These are phyloP conservation scores for Hagleromyces aurorensis DNA, from an alignment of 805 yeast species.

Conservation along the genomic window DNA sequence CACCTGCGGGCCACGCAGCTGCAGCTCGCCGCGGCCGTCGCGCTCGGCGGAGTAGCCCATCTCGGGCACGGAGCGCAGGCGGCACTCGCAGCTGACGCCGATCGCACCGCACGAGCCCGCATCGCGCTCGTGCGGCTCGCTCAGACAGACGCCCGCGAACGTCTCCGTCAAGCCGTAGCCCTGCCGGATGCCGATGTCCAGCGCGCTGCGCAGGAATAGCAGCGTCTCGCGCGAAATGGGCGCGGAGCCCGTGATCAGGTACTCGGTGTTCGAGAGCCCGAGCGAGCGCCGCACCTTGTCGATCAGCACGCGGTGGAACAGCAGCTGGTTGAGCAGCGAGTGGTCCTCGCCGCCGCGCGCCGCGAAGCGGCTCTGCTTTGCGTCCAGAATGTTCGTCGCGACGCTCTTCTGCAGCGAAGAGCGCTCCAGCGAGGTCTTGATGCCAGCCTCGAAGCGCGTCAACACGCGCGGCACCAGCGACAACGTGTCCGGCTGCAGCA, in stretches of 20 bases:
- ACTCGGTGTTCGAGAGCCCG: conserved; percentile 40
- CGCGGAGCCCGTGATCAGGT: conserved; percentile 53
- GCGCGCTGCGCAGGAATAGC: conserved; percentile 51
- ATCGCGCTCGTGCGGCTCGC: conserved; percentile 39
- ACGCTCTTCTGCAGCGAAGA: conserved; percentile 18
- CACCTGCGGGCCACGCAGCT: conserved; percentile 57
- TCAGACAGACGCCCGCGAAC: conserved; percentile 49
- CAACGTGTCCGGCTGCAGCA: conserved; percentile 45
- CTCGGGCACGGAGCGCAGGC: conserved; percentile 56
- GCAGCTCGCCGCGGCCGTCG: conserved; percentile 50
- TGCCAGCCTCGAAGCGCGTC: conserved; percentile 53
- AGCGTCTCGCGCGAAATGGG: conserved; percentile 60
- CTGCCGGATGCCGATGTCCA: conserved; percentile 48
- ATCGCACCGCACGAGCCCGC: conserved; percentile 58
- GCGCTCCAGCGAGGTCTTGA: conserved; percentile 36
- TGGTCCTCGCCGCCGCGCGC: conserved; percentile 33
- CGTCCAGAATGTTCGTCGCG: conserved; percentile 21
- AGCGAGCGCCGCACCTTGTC: conserved; percentile 38
- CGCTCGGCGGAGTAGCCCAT: conserved; percentile 43
- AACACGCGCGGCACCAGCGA: conserved; percentile 58
- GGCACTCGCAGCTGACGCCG: conserved; percentile 46
- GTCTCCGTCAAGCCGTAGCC: conserved; percentile 76
- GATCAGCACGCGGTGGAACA: conserved; percentile 31
- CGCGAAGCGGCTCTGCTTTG: conserved; percentile 17
- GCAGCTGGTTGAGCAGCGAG: conserved; percentile 31